These are phyloP conservation scores for Aspergillus coremiiformis DNA, from an alignment of 495 filamentous ascomycete species.

Conservation along the genomic window DNA sequence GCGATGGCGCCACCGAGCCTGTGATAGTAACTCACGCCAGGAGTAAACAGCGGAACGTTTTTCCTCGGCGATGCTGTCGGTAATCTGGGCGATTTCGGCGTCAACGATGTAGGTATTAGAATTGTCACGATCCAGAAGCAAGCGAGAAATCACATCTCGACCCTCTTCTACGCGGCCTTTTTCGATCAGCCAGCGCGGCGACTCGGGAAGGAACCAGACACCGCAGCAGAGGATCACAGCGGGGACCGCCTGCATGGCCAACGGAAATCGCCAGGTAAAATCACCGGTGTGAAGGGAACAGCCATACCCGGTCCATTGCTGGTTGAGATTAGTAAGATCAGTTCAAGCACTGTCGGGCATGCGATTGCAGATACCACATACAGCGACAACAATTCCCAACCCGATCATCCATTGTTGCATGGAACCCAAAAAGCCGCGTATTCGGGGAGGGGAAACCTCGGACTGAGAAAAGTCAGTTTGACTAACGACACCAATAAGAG, in stretches of 20 bases:
- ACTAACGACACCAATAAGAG: neutral
- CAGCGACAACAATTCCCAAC: constrained; percentile 41
- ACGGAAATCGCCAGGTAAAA: constrained; percentile 50
- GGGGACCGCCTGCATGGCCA: constrained; percentile 47
- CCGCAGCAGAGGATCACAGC: constrained; percentile 42
- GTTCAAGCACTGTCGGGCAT: neutral
- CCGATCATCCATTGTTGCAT: constrained; percentile 42
- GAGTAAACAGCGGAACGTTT: constrained; percentile 4
- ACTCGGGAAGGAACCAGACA: constrained; percentile 47
- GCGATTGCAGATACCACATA: constrained; percentile 21
- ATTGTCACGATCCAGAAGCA: neutral
- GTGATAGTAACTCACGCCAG: constrained; percentile 15
- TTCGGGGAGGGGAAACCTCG: constrained; percentile 22
- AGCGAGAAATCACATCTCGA: constrained; percentile 5
- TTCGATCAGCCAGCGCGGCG: constrained; percentile 51
- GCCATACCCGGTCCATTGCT: constrained; percentile 48
- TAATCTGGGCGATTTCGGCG: constrained; percentile 12
- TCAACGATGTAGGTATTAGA: constrained; percentile 14
- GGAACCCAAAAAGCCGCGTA: constrained; percentile 21
- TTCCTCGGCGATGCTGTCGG: constrained; percentile 13
- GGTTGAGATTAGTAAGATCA: neutral
- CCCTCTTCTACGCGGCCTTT: constrained; percentile 3
- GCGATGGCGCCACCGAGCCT: constrained; percentile 8
- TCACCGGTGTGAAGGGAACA: constrained; percentile 40
- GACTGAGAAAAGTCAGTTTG: constrained; percentile 28